Percentiles rank a stretch among this genome's conserved stretches.
phyloP scores from a whole-genome alignment of 768 basidiomycete species.

The Sarcomyxa edulis region DNA sequence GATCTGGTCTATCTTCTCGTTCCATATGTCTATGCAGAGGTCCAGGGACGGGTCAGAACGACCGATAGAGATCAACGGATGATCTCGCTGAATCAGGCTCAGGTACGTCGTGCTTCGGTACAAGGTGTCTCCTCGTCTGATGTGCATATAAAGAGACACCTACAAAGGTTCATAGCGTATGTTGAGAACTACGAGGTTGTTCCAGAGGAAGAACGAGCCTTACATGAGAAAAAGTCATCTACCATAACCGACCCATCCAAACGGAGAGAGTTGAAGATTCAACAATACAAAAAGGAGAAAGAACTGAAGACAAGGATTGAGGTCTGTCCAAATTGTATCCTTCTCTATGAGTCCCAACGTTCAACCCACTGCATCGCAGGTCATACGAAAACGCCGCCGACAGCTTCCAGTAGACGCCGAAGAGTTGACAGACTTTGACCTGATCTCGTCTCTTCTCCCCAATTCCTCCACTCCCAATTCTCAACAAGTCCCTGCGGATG shows the following conservation, averaged over 20 bases:
- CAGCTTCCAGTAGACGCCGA: conserved; percentile 26
- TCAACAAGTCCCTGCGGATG: conserved; percentile 8
- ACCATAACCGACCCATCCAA: conserved; percentile 58
- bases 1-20: conserved; percentile 75
- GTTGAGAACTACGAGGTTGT: conserved; percentile 67
- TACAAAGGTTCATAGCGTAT: conserved; percentile 39
- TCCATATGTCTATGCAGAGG: conserved; percentile 62
- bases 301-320: conserved; percentile 67
- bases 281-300: conserved; percentile 84
- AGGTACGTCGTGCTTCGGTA: conserved; percentile 49
- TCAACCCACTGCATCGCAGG: conserved; percentile 23
- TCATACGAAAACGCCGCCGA: conserved; percentile 48
- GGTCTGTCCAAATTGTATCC: conserved; percentile 36
- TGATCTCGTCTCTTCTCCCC: conserved; percentile 61
- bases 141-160: conserved; percentile 35
- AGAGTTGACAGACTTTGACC: conserved; percentile 48
- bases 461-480: conserved; percentile 10
- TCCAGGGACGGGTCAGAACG: conserved; percentile 54
- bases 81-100: conserved; percentile 43
- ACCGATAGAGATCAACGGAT: conserved; percentile 55
- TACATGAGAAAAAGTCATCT: conserved; percentile 46
- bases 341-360: too few relatives aligned
- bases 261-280: conserved; percentile 85
- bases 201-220: conserved; percentile 48
- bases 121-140: not conserved